Evolutionary conservation across 768 basidiomycete genomes (phyloP).

Genomic region (Amanita phalloides): DNA sequence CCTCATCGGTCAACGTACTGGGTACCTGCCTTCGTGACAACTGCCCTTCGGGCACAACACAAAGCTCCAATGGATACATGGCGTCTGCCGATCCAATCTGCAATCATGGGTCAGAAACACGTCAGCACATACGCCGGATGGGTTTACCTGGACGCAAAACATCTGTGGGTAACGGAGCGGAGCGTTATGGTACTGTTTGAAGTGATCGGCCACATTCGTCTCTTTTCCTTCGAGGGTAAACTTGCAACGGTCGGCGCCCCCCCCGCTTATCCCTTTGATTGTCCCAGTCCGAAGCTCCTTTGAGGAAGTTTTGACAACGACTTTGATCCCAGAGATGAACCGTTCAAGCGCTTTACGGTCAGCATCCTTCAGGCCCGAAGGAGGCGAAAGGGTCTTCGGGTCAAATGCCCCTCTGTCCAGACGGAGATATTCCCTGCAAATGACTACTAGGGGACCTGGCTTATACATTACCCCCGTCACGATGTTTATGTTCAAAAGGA

Average conservation of each 20-base stretch:
- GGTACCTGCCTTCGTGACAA: constrained; percentile 66
- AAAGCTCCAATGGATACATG: constrained; percentile 57
- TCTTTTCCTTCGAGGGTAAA: constrained; percentile 41
- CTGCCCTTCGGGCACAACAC: constrained; percentile 52
- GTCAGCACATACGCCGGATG: background rate
- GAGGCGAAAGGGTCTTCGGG: constrained; percentile 18
- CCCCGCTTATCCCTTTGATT: constrained; percentile 41
- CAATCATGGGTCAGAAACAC: background rate
- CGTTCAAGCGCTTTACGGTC: constrained; percentile 30
- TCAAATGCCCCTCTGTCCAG: constrained; percentile 7
- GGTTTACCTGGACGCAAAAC: constrained; percentile 43
- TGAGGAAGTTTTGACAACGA: constrained; percentile 14
- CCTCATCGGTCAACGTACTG: constrained; percentile 46
- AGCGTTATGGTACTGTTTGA: constrained; percentile 11
- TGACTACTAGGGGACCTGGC: constrained; percentile 42
- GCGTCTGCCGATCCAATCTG: constrained; percentile 50
- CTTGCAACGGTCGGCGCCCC: constrained; percentile 33
- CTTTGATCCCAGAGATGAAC: constrained; percentile 25
- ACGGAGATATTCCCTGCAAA: constrained; percentile 46
- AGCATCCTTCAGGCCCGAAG: constrained; percentile 31
- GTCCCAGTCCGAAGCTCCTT: constrained; percentile 23
- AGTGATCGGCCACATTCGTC: constrained; percentile 12
- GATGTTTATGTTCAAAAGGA: constrained; percentile 71
- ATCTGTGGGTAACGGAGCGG: constrained; percentile 35
- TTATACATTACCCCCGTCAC: constrained; percentile 70